Evolutionary conservation across 305 asterid genomes (phyloP).

Genomic region (Fraxinus xanthoxyloides): DNA sequence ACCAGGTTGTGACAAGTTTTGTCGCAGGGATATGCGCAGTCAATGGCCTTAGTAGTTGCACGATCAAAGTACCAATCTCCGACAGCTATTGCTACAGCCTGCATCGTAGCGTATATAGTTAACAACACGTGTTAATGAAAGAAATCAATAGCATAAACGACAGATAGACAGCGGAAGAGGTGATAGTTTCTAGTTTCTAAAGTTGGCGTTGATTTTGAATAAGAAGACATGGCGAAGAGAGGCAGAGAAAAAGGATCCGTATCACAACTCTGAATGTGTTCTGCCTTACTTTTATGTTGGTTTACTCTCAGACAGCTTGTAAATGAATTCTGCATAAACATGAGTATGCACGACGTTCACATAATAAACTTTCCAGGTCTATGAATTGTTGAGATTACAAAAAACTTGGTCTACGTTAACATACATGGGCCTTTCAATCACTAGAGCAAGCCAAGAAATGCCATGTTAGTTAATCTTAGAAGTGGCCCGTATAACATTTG

Average conservation of each 20-base stretch:
- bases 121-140: conserved; percentile 29
- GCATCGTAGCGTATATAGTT: conserved; percentile 34
- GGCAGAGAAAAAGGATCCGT: neutral
- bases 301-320: neutral
- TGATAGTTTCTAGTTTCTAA: neutral
- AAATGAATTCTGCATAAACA: neutral
- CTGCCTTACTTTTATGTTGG: neutral
- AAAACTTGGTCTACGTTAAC: neutral
- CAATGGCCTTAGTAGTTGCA: conserved; percentile 47
- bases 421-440: neutral
- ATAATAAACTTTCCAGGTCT: neutral
- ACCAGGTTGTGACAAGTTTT: conserved; percentile 80
- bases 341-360: neutral
- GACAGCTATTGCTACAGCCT: conserved; percentile 78
- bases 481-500: neutral
- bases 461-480: neutral
- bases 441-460: neutral
- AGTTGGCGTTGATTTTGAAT: neutral
- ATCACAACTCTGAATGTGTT: neutral
- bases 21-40: conserved; percentile 93
- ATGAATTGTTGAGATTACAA: neutral
- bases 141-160: neutral
- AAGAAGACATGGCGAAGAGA: neutral
- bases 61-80: conserved; percentile 90
- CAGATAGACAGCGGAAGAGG: conserved; percentile 29